These are phyloP conservation scores for Mycena olivaceomarginata DNA, from an alignment of 768 basidiomycete genomes.

Conservation along the genomic window DNA sequence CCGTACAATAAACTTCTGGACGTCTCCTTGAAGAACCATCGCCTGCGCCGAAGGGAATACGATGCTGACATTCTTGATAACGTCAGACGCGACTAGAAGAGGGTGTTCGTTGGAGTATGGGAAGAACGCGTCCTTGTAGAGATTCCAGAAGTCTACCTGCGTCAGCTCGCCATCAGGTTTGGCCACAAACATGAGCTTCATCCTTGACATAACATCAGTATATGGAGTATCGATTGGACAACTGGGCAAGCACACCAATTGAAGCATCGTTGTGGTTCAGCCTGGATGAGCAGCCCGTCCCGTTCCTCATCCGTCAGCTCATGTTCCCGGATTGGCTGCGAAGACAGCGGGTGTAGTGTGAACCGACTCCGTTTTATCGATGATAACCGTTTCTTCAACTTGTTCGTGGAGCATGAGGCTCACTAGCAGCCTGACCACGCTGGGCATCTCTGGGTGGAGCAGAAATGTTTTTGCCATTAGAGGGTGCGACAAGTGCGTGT, in stretches of 20 bases:
- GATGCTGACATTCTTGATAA: conserved; percentile 93
- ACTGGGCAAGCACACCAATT: conserved; percentile 78
- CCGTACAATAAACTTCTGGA: conserved; percentile 90
- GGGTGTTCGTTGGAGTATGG: conserved; percentile 74
- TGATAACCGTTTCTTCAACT: conserved; percentile 77
- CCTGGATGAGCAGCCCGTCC: conserved; percentile 71
- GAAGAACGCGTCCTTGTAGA: conserved; percentile 91
- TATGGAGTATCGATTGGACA: conserved; percentile 1
- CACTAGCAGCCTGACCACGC: conserved; percentile 80
- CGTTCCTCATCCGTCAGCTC: conserved; percentile 85
- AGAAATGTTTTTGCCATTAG: conserved; percentile 88
- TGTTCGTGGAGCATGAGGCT: conserved; percentile 84
- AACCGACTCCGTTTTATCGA: conserved; percentile 77
- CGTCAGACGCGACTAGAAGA: conserved; percentile 90
- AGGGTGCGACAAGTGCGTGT: conserved; percentile 83
- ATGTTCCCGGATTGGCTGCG: conserved; percentile 71
- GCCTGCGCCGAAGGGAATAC: conserved; percentile 93
- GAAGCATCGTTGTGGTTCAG: conserved; percentile 88
- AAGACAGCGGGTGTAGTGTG: conserved; percentile 74
- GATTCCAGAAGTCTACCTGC: conserved; percentile 96
- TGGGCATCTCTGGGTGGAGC: conserved; percentile 81
- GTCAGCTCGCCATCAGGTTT: conserved; percentile 88
- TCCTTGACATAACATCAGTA: conserved; percentile 72
- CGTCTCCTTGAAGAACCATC: conserved; percentile 85
- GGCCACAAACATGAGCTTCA: conserved; percentile 90